Evolutionary conservation across 1,284 basidiomycete species (phyloP), one percentile per base, ranked within the genome.

Genomic region (Rhizoctonia solani): DNA sequence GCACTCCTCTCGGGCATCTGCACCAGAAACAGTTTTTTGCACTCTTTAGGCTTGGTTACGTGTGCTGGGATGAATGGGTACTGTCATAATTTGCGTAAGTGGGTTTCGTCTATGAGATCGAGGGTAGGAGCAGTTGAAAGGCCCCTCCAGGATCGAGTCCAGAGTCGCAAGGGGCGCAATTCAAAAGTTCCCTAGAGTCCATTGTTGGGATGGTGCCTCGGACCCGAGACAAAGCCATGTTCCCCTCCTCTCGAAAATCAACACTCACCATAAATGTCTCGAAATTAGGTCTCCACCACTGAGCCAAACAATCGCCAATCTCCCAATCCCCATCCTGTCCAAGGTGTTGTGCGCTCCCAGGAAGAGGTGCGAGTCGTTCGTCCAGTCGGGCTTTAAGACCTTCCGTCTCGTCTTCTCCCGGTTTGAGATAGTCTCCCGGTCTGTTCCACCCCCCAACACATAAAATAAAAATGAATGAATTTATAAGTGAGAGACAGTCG

Each of bases 251-350:
- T n/a, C n/a, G n/a, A 56, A 30, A 39, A 72, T 55, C 21, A 68
- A 37, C 3, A 70, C 90, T 75, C 74, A 96, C 95, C 89, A 97
- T 95, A 79, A 98, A 98, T 0, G 93, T 95, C 79, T 98, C 96
- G 74, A 97, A 98, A 75, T 95, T 95, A 0, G 96, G 96, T 67
- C 96, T 82, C 89, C 92, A 98, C 95, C 96, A 99, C 75, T 95
- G 93, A 0, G 93, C 93, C 32, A 98, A 82, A 73, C 93, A 95
- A 72, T 97, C 93, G 1, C 90, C 91, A 61, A 98, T 94, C 76
- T 94, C 90, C 96, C 96, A 99, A 44, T 94, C 93, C 55, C 90
- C 90, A 73, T 91, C 87, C 53, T 89, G 81, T 5, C 89, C 87
- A 72, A 90, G 86, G 1, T 65, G 85, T 81, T 67, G 83, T 80